Evolutionary conservation across 768 basidiomycete genomes (phyloP).

Genomic region (Tephrocybe rancida): DNA sequence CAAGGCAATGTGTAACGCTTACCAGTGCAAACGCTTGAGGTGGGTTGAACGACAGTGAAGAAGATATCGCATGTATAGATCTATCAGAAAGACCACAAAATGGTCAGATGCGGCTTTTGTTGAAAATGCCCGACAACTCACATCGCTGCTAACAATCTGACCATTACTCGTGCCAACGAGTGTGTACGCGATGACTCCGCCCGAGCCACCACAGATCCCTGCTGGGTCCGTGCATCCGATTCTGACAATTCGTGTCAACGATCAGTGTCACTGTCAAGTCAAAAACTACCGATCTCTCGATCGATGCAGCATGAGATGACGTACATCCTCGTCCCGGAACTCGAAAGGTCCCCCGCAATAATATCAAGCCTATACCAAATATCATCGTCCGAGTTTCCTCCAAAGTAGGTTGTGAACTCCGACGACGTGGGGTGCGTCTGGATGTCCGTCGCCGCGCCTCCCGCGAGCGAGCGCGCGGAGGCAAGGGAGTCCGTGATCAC

Average conservation of each 20-base stretch:
- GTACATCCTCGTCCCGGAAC: conserved; percentile 10
- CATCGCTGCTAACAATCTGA: conserved; percentile 1
- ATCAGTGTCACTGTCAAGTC: too few relatives aligned
- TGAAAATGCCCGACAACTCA: background rate
- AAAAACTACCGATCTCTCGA: background rate
- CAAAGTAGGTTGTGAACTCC: conserved; percentile 8
- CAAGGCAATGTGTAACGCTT: background rate
- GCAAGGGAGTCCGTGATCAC: conserved; percentile 3
- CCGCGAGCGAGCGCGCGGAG: conserved; percentile 7
- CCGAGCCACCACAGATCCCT: background rate
- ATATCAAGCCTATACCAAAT: conserved; percentile 9
- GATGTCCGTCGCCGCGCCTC: conserved; percentile 8
- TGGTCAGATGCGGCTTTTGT: background rate
- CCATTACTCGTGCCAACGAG: conserved; percentile 1
- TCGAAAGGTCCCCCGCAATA: conserved; percentile 10
- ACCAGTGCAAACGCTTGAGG: conserved; percentile 10
- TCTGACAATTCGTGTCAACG: background rate
- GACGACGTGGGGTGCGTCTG: conserved; percentile 6
- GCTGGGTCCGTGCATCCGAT: conserved; percentile 10
- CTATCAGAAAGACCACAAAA: background rate
- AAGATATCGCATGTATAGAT: conserved; percentile 11
- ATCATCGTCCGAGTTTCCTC: conserved; percentile 4
- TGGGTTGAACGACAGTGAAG: conserved; percentile 1
- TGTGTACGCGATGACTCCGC: conserved; percentile 13
- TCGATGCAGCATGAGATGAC: background rate